Evolutionary conservation across 768 basidiomycete genomes (phyloP).

Genomic region (Termitomyces sp.): DNA sequence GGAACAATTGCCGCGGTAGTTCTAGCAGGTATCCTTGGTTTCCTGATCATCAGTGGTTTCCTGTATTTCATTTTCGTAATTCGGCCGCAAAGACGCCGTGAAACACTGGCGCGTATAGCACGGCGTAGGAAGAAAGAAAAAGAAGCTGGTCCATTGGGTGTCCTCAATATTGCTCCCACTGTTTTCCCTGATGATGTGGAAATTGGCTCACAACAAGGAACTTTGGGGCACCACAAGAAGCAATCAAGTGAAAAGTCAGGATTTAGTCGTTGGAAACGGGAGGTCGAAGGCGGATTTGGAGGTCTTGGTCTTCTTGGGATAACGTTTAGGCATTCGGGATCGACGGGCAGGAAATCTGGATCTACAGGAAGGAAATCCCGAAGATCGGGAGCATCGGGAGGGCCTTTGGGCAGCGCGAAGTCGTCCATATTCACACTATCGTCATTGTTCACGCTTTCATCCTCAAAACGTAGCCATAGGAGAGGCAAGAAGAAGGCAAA

Average conservation of each 20-base stretch:
- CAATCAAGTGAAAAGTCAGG: constrained; percentile 33
- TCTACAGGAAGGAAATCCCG: constrained; percentile 20
- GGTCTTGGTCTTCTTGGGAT: constrained; percentile 32
- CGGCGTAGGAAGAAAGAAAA: constrained; percentile 10
- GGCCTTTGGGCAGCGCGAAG: constrained; percentile 22
- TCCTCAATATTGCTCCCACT: constrained; percentile 21
- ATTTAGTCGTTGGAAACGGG: constrained; percentile 43
- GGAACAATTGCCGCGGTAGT: constrained; percentile 69
- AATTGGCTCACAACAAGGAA: constrained; percentile 11
- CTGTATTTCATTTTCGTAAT: constrained; percentile 44
- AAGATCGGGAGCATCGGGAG: constrained; percentile 10
- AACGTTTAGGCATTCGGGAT: constrained; percentile 38
- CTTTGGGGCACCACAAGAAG: constrained; percentile 10
- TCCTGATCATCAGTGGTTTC: constrained; percentile 38
- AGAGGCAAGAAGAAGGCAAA: constrained; percentile 36
- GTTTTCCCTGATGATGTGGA: constrained; percentile 10
- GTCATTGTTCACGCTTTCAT: constrained; percentile 19
- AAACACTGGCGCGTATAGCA: constrained; percentile 16
- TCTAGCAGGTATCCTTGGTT: constrained; percentile 52
- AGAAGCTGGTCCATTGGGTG: constrained; percentile 16
- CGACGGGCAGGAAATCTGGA: constrained; percentile 20
- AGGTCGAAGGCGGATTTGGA: constrained; percentile 32
- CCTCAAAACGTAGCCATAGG: constrained; percentile 24
- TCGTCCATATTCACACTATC: constrained; percentile 25
- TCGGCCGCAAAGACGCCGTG: constrained; percentile 42